Base-by-base conservation (phyloP, 2,329 filamentous ascomycete genomes). In the Blastomyces gilchristii region DNA sequence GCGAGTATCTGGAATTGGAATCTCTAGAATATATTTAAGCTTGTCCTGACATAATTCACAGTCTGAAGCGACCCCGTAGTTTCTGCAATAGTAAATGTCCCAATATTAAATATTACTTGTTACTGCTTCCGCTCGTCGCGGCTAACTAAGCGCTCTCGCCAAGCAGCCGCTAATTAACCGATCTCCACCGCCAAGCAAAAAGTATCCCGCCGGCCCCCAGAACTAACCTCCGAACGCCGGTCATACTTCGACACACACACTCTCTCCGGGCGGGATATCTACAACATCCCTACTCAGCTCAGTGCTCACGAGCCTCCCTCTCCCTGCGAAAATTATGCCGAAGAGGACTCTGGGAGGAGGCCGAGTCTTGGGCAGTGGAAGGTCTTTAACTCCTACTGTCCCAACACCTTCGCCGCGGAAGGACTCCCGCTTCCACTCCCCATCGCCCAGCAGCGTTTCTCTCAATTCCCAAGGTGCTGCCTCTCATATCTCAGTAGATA, bases 341-440 rank as follows among this genome's bases (percentile, higher is more conserved):
- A 83, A 84, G 76, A 86, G 90, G 80, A 92, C 89, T 81, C 84
- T 97, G 75, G 93, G 93, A 77, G 92, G 93, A 78, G 93, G 93
- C 75, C 87, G 93, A 79, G 87, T 97, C 72, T 81, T 97, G 71
- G 93, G 93, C 71, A 95, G 84, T 78, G 91, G 90, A 71, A 91
- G 88, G 76, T 86, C 88, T 71, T 85, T 96, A 71, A 88, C 87
- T 69, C 88, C 90, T 71, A 79, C 83, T 67, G 73, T 77, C 64
- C 75, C 79, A 67, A 75, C 77, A 63, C 71, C 75, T 61, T 71
- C 74, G 67, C 74, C 75, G 63, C 60, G 45, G 37, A 52, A 31
- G 39, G 31, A 56, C 12, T 54, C 52, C 60, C 49, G 50, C 67
- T 72, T 84, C 65, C 76, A 86, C 58, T 86, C 85, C 65, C 85